Base-by-base conservation (phyloP, 2,329 filamentous ascomycete species). In the Curvularia sp. region DNA sequence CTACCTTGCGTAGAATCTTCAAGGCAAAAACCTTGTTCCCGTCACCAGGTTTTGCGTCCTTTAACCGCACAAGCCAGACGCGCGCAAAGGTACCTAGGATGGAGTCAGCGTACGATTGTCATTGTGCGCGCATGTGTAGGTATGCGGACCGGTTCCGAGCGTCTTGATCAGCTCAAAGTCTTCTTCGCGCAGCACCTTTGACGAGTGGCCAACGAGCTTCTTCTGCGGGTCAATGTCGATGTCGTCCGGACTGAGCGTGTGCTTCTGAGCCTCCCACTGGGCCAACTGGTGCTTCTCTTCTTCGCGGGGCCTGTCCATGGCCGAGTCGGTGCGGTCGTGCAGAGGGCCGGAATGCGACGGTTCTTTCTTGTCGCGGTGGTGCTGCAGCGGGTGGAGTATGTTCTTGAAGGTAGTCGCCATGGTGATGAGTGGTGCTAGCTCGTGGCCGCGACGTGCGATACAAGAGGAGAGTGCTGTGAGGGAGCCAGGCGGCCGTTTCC, bases 101-200 rank as follows among this genome's bases (percentile, higher is more conserved):
- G 30, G 36, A 41, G 68, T 74, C 65, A 74, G 68, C 64, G 57
- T 54, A 34, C 19, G 13, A 28, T 51, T n/a, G 18, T 41, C 21
- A 28, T 21, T 21, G 9, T 30, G n/a, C 39, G 21, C 52, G 32
- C 47, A 39, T 36, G 25, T 28, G 19, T 32, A 21, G 27, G 30
- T 12, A 43, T 53, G 63, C 80, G 67, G 79, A 89, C 89, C 90
- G 39, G 90, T 93, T 62, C 89, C 91, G 63, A 94, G 80, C 12
- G 91, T 93, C 75, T 90, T 88, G 65, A 93, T 83, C 49, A 91
- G 82, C 59, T 86, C 82, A 74, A 93, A 93, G 79, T 93, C 89
- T 59, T 83, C 79, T 57, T 78, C 75, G 52, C 80, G 77, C 69
- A 83, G 67, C 54, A 80, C 72, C 57, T 78, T 77, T 51, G 78